Evolutionary conservation across 441 rosid species (phyloP), one percentile per base, ranked within the genome.

Genomic region (Viola pubescens): DNA sequence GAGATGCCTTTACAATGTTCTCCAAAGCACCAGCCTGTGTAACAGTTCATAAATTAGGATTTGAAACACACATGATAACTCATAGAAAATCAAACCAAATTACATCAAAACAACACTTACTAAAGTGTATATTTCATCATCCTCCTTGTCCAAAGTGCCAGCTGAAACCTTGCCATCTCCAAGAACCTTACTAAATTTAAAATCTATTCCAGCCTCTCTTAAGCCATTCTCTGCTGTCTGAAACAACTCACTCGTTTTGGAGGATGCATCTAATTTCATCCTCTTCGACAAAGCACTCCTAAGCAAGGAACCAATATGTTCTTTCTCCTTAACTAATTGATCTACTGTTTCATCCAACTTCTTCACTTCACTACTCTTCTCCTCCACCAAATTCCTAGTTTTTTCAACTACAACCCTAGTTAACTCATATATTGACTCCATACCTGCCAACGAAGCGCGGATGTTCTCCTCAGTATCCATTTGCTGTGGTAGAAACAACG

Each of bases 1-100:
- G 98, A 56, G 97, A 86, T 80, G 77, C 80, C 80, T 89, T 88
- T 50, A 89, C 85, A 56, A 92, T 86, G 72, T 84, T 87, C 86
- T 89, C 97, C 81, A 89, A 70, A 54, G 98, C 82, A 68, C 83
- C 89, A 60, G 97, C 97, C 97, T 92, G 77, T 26, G 34, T 26
- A 26, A 26, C 34, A 56, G 70, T 50, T 57, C 51, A 61, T 5
- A 0, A 59, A 53, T 42, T 39, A 71, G 59, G 55, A 58, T 59
- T 37, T 47, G 12, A 53, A 63, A 39, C 26, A 61, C 14, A 38
- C 51, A 51, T 14, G 58, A 53, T 37, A 58, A 43, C 40, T 49
- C 57, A 40, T 58, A 52, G 59, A 12, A 48, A 37, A 45, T 46
- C 7, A 48, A 5, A 51, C 52, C 37, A 64, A 60, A 63, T 9